Percentiles rank a stretch among this genome's conserved stretches.
Conservation (phyloP, 257 asterid genomes). For the Mentha longifolia region DNA sequence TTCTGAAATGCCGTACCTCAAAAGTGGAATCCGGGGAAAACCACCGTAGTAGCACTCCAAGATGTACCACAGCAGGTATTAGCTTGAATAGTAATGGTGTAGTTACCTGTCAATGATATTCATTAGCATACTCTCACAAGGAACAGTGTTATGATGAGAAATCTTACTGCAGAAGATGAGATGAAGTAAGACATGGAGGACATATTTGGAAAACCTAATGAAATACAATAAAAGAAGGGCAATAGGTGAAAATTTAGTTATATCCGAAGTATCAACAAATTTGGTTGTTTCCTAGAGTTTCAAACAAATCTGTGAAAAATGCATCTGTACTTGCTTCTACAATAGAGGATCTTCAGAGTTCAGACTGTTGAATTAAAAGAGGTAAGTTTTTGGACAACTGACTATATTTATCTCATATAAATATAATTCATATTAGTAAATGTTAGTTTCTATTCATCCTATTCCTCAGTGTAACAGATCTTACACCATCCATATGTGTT, state of each 20-base stretch:
- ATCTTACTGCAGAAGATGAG: too few species aligned
- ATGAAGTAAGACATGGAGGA: background rate
- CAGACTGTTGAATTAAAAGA: background rate
- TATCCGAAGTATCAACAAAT: background rate
- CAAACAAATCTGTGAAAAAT: background rate
- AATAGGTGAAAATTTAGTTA: background rate
- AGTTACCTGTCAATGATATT: constrained; percentile 61
- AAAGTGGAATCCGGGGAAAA: constrained; percentile 59
- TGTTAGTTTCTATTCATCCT: background rate
- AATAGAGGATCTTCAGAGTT: background rate
- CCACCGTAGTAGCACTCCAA: constrained; percentile 79
- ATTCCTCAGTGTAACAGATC: background rate
- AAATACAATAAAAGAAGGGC: background rate
- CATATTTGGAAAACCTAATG: background rate
- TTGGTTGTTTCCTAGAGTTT: constrained; percentile 14
- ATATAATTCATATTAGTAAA: background rate
- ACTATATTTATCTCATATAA: background rate
- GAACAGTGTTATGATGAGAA: background rate
- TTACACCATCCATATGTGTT: background rate
- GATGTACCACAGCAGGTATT: constrained; percentile 79
- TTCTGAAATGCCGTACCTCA: constrained; percentile 50
- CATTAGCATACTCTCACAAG: too few species aligned
- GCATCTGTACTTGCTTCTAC: background rate
- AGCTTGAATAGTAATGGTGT: constrained; percentile 82
- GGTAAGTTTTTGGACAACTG: background rate